Evolutionary conservation across 371 early-diverging fungal species (phyloP).

Genomic region (Zopfochytrium polystomum): DNA sequence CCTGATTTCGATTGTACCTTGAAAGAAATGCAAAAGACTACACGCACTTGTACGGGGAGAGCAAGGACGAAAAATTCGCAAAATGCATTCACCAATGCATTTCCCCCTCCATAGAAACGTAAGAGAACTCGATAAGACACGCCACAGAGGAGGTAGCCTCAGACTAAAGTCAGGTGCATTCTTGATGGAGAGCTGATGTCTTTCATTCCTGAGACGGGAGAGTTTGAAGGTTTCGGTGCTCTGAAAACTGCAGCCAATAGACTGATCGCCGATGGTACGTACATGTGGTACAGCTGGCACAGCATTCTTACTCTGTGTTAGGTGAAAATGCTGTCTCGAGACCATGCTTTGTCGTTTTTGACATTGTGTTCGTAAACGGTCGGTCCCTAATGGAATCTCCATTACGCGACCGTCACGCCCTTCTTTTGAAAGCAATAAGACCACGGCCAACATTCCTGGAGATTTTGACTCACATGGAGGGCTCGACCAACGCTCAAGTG

Average conservation of each 20-base stretch:
- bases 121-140: background rate
- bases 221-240: constrained; percentile 65
- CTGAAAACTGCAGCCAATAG: constrained; percentile 65
- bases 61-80: constrained; percentile 51
- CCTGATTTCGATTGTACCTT: too few species aligned
- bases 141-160: background rate
- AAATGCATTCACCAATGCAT: constrained; percentile 49
- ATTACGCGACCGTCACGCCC: constrained; percentile 45
- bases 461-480: constrained; percentile 52
- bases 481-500: constrained; percentile 56
- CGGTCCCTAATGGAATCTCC: constrained; percentile 54
- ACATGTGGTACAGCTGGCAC: constrained; percentile 24
- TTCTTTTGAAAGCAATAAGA: constrained; percentile 50
- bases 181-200: constrained; percentile 77
- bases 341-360: constrained; percentile 63
- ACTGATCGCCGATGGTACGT: constrained; percentile 15
- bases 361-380: constrained; percentile 64
- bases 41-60: constrained; percentile 61
- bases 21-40: constrained; percentile 73
- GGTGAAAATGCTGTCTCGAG: constrained; percentile 28
- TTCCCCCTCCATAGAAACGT: constrained; percentile 39
- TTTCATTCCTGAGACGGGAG: constrained; percentile 55
- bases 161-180: constrained; percentile 47
- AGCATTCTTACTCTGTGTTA: background rate
- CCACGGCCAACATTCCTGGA: constrained; percentile 51